Conservation (phyloP, 192 early-diverging fungal species). For the Haplosporangium gracile region DNA sequence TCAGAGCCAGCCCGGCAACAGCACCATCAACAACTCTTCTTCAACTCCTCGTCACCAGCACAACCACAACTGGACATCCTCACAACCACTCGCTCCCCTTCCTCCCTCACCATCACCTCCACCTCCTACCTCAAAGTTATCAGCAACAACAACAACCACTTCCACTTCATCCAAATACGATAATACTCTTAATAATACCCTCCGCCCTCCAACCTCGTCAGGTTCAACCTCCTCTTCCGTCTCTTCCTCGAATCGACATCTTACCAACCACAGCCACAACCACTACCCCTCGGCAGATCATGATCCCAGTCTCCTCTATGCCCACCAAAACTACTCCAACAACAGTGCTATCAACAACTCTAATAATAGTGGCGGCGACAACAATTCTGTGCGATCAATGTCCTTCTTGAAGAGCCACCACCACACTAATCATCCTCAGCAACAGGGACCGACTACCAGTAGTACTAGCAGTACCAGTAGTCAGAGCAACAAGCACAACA, state of each 20-base stretch:
- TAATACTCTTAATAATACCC: slow-evolving; percentile 5
- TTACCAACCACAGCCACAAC: slow-evolving; percentile 4
- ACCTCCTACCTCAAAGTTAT: neutral
- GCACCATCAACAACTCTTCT: neutral
- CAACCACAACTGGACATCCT: neutral
- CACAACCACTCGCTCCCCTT: neutral
- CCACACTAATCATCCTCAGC: neutral
- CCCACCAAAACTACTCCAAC: neutral
- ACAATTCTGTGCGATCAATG: neutral
- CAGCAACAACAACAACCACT: neutral
- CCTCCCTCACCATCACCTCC: neutral
- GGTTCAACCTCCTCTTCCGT: slow-evolving; percentile 1
- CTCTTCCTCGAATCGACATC: slow-evolving; percentile 7
- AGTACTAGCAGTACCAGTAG: neutral
- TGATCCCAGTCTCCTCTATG: slow-evolving; percentile 1
- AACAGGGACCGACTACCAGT: neutral
- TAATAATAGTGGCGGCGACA: neutral
- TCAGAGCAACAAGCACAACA: slow-evolving; percentile 15
- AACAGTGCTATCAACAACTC: neutral
- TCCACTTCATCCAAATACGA: neutral
- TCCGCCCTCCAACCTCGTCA: slow-evolving; percentile 1
- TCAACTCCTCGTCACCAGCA: neutral
- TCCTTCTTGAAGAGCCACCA: slow-evolving; percentile 21
- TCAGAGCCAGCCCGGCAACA: slow-evolving; percentile 24
- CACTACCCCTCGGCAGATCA: slow-evolving; percentile 4